Conservation (phyloP, 441 rosid species). For the Adansonia madagascariensis region DNA sequence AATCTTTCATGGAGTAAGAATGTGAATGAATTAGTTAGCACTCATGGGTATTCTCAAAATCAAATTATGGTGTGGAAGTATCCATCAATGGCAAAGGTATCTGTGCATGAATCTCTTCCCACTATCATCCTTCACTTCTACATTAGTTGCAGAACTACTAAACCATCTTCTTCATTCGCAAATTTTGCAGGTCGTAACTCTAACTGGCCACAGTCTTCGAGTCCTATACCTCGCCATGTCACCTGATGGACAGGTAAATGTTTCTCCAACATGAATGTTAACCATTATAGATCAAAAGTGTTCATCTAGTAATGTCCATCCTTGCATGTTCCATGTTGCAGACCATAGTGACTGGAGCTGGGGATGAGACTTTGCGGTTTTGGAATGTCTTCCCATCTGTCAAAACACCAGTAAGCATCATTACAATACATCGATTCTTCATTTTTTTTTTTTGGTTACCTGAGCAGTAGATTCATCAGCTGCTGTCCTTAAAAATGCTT, state of each 20-base stretch:
- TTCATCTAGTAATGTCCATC: not conserved
- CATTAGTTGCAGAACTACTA: not conserved
- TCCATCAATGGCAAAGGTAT: slow-evolving; percentile 87
- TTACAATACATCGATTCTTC: not conserved
- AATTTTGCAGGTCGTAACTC: slow-evolving; percentile 67
- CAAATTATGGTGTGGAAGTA: slow-evolving; percentile 99
- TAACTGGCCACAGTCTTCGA: slow-evolving; percentile 88
- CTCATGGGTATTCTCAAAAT: slow-evolving; percentile 97
- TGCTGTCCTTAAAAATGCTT: not conserved
- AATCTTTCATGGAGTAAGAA: slow-evolving; percentile 98
- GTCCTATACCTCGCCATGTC: slow-evolving; percentile 94
- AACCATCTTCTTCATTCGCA: not conserved
- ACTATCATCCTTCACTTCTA: too few species aligned
- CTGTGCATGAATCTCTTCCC: too few species aligned
- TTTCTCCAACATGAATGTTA: not conserved
- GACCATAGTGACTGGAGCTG: slow-evolving; percentile 99
- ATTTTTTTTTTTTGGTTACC: not conserved
- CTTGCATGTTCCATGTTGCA: slow-evolving; percentile 35
- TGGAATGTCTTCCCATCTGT: slow-evolving; percentile 95
- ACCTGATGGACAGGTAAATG: slow-evolving; percentile 84
- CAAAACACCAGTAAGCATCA: slow-evolving; percentile 63
- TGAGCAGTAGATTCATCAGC: not conserved
- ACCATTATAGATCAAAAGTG: not conserved
- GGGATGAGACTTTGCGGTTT: slow-evolving; percentile 92
- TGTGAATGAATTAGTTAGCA: slow-evolving; percentile 94